Conservation (phyloP, 2,329 filamentous ascomycete genomes). For the Didymella keratinophila region DNA sequence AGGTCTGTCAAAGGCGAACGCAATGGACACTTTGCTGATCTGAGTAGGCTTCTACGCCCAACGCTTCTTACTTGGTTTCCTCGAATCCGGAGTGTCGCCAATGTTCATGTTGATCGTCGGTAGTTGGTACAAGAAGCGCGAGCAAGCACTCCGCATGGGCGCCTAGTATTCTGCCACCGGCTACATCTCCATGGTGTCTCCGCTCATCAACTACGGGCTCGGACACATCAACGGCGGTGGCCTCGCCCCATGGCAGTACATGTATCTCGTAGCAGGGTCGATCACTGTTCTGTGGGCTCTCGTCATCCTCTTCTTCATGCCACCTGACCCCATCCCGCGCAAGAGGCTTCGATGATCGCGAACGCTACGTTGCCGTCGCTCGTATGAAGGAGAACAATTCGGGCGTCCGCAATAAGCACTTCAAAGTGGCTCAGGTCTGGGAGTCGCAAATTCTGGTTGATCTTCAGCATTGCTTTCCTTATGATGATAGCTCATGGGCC, state of each 20-base stretch:
- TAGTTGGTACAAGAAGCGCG: slow-evolving; percentile 61
- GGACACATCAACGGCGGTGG: slow-evolving; percentile 37
- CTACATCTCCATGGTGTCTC: slow-evolving; percentile 41
- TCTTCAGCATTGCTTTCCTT: slow-evolving; percentile 38
- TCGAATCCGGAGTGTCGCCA: slow-evolving; percentile 63
- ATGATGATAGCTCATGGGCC: slow-evolving; percentile 46
- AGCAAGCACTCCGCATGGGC: slow-evolving; percentile 69
- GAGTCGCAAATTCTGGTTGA: slow-evolving; percentile 64
- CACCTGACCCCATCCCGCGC: slow-evolving; percentile 53
- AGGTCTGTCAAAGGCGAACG: background rate
- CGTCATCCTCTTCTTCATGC: slow-evolving; percentile 51
- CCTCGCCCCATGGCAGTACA: slow-evolving; percentile 41
- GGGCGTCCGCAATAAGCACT: slow-evolving; percentile 73
- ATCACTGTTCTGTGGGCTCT: slow-evolving; percentile 39
- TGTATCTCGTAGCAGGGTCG: slow-evolving; percentile 43
- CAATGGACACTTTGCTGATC: background rate
- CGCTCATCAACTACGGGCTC: slow-evolving; percentile 45
- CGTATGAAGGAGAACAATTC: slow-evolving; percentile 77
- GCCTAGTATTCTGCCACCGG: slow-evolving; percentile 68
- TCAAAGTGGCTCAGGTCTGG: slow-evolving; percentile 70
- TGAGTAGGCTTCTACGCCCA: slow-evolving; percentile 55
- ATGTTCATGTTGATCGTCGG: slow-evolving; percentile 54
- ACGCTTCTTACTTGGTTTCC: slow-evolving; percentile 62
- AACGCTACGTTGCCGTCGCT: slow-evolving; percentile 65
- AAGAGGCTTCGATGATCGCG: slow-evolving; percentile 47